Conservation (phyloP, 2,329 filamentous ascomycete species). For the Magnaporthales sp. region DNA sequence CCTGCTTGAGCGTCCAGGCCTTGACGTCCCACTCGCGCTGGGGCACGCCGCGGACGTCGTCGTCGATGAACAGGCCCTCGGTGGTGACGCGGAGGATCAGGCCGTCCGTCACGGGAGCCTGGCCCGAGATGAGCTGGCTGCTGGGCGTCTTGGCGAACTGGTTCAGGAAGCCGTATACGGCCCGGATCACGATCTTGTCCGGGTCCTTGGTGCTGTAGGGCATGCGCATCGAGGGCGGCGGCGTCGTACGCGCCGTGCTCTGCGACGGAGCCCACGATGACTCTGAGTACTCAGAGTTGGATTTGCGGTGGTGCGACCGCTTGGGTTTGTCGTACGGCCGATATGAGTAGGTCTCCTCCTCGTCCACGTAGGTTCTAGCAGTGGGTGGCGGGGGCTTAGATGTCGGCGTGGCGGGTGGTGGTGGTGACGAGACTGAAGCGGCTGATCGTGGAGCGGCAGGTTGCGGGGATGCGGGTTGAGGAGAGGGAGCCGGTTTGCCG, state of each 20-base stretch:
- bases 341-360: slow-evolving; percentile 63
- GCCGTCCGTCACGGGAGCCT: slow-evolving; percentile 81
- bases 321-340: slow-evolving; percentile 68
- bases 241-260: slow-evolving; percentile 75
- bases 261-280: slow-evolving; percentile 80
- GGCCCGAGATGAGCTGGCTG: slow-evolving; percentile 80
- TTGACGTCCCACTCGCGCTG: slow-evolving; percentile 98
- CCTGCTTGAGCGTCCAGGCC: slow-evolving; percentile 88
- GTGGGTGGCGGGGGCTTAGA: slow-evolving; percentile 34
- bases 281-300: slow-evolving; percentile 69
- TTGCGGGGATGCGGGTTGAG: slow-evolving; percentile 14
- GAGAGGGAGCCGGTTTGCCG: slow-evolving; percentile 39
- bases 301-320: slow-evolving; percentile 37
- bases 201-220: slow-evolving; percentile 84
- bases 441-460: slow-evolving; percentile 17
- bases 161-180: slow-evolving; percentile 88
- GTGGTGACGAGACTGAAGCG: slow-evolving; percentile 14
- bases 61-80: slow-evolving; percentile 93
- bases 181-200: slow-evolving; percentile 91
- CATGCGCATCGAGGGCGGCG: slow-evolving; percentile 68
- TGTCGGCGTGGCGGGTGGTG: slow-evolving; percentile 6
- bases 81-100: slow-evolving; percentile 87
- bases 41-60: slow-evolving; percentile 83
- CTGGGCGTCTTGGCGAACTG: slow-evolving; percentile 80
- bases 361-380: slow-evolving; percentile 49